Conservation (phyloP, 169 alveolate species). For the Perkinsus marinus region DNA sequence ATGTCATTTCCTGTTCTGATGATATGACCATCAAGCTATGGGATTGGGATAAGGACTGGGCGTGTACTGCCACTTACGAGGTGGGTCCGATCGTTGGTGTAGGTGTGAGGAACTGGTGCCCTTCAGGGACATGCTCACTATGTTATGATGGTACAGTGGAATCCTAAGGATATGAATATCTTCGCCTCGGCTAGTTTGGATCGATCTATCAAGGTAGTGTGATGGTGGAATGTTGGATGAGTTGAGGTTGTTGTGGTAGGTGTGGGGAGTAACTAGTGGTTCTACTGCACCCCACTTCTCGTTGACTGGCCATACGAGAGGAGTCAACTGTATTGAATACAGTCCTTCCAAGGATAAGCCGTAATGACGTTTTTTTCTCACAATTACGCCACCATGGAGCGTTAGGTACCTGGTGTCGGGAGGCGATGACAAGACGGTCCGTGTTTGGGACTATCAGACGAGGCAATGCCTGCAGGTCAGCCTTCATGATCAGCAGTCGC, state of each 20-base stretch:
- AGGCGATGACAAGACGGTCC: constrained; percentile 87
- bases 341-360: constrained; percentile 23
- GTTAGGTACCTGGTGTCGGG: constrained; percentile 75
- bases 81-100: neutral
- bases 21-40: constrained; percentile 90
- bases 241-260: neutral
- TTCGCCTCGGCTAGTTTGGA: constrained; percentile 94
- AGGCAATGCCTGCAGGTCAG: constrained; percentile 79
- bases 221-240: neutral
- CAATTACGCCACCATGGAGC: no score
- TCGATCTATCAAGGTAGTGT: constrained; percentile 16
- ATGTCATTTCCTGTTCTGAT: constrained; percentile 86
- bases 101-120: neutral
- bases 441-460: constrained; percentile 96
- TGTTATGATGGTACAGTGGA: constrained; percentile 92
- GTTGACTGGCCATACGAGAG: constrained; percentile 90
- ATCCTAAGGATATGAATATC: constrained; percentile 85
- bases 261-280: constrained; percentile 20
- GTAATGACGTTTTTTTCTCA: no score
- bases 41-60: constrained; percentile 91
- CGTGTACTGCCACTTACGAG: constrained; percentile 73
- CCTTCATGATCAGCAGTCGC: neutral
- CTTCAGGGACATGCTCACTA: constrained; percentile 82
- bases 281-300: constrained; percentile 79
- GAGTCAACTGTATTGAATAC: constrained; percentile 90